These are phyloP conservation scores for Scutellaria barbata DNA, from an alignment of 257 asterid species.

Conservation along the genomic window DNA sequence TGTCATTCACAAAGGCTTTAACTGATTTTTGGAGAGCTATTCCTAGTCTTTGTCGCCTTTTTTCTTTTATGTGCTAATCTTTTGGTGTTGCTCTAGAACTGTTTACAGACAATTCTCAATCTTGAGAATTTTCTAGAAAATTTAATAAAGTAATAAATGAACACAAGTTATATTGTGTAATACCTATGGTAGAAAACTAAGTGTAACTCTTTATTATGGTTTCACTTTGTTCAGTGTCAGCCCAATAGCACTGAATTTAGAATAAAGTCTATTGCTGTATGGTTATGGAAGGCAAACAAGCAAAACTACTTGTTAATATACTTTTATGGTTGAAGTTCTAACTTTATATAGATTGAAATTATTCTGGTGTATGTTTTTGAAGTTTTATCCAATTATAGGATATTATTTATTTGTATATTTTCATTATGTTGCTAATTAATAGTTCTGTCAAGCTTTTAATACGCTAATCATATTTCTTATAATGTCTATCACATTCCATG, in stretches of 20 bases:
- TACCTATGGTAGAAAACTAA: background rate
- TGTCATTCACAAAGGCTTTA: background rate
- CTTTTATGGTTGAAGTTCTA: constrained; percentile 19
- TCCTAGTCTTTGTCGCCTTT: background rate
- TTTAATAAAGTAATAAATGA: background rate
- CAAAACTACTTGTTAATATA: background rate
- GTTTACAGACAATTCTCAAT: background rate
- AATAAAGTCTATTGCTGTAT: background rate
- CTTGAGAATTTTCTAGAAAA: background rate
- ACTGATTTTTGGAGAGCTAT: background rate
- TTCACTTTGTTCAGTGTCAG: background rate
- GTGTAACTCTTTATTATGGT: constrained; percentile 2
- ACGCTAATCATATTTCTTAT: constrained; percentile 20
- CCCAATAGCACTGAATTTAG: background rate
- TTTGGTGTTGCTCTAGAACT: background rate
- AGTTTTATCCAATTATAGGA: background rate
- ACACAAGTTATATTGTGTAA: background rate
- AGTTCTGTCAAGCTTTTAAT: constrained; percentile 9
- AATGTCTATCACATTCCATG: constrained; percentile 15
- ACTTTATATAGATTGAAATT: background rate
- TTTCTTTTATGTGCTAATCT: background rate
- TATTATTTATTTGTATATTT: constrained; percentile 18
- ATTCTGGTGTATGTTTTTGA: background rate
- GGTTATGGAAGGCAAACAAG: background rate
- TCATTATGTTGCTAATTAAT: constrained; percentile 3